Base-by-base conservation (phyloP, 129 eudicot genomes). In the Dittrichia graveolens region DNA sequence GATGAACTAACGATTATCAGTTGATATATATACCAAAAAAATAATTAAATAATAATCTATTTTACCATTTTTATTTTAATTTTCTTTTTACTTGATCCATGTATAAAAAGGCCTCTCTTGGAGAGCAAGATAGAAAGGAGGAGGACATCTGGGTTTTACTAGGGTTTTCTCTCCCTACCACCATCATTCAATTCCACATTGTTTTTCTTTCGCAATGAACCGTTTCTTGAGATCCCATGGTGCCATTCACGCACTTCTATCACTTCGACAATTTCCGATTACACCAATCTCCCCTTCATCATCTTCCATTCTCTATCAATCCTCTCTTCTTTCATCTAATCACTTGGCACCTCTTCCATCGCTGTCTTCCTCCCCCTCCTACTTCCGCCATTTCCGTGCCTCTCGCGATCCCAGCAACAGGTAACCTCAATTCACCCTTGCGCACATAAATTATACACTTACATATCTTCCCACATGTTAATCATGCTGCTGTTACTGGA, bases 311-410 rank as follows among this genome's bases (percentile, higher is more conserved):
- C 74, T 66, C 15, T 78, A 65, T 5, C 85, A 76, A 13, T 73
- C 83, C 24, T 37, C 74, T 8, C 50, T 67, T 31, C 57, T 59
- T 57, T 41, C 55, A 12, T 62, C 79, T 19, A 67, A 59, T 68
- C 80, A 15, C 24, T 35, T 42, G 34, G 39, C 68, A 43, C 16
- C 18, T 19, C 61, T 5, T 34, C 75, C 24, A 14, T 49, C 61
- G 43, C 41, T 74, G 2, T 47, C 72, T 12, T 77, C 83, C 5
- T 69, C 80, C 39, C 39, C 74, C 38, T 45, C 75, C 71, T 15
- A 76, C 16, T 81, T 83, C 60, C 90, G 96, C 18, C 81, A 82
- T 72, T 70, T 75, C 57, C 88, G 91, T 11, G 64, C 78, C 38
- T 65, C 77, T 41, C 90, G 85, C 57, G 86, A 89, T 65, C 84